Evolutionary conservation across 257 asterid species (phyloP), one percentile per base, ranked within the genome.

Genomic region (Capsicum baccatum): DNA sequence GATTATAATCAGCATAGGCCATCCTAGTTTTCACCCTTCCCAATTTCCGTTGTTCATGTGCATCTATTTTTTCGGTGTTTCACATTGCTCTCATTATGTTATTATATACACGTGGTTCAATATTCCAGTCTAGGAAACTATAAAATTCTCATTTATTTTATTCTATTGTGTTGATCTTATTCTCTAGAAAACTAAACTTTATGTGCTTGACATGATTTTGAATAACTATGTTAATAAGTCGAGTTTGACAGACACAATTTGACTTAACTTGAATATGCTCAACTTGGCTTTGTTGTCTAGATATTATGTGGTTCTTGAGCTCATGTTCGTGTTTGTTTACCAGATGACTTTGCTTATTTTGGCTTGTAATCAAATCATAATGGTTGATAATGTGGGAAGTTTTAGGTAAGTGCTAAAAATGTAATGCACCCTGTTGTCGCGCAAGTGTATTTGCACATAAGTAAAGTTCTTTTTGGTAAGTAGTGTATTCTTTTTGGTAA

Each of bases 131-230:
- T 42, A 69, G 35, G 26, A 78, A 52, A 26, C 33, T 39, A 78
- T 54, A 47, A 19, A 35, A 50, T 78, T 78, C 15, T 78, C 0
- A 78, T 26, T 55, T 78, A 26, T 78, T 26, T 78, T 4, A 13
- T 2, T 1, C 54, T 54, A 54, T 14, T 50, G 33, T 50, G 33
- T 78, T 52, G 82, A 54, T 78, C 64, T 54, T 54, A 78, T 78
- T 54, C 50, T 33, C 9, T 33, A 4, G 47, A 50, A 73, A 76
- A 3, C 26, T 26, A 76, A 76, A 19, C 63, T 26, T 52, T 21
- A 76, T 76, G 63, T 76, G 52, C 63, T 76, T 74, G 81, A 21
- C 81, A 13, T 19, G 81, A 74, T 74, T 13, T 71, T 74, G 19
- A 0, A 13, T 13, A 50, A 12, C 57, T 50, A 17, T 0, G 33